A percentile compares a stretch with the other conserved stretches of the same genome.
Conservation (phyloP, 2,329 filamentous ascomycete species). For the Coniochaeta ligniaria region DNA sequence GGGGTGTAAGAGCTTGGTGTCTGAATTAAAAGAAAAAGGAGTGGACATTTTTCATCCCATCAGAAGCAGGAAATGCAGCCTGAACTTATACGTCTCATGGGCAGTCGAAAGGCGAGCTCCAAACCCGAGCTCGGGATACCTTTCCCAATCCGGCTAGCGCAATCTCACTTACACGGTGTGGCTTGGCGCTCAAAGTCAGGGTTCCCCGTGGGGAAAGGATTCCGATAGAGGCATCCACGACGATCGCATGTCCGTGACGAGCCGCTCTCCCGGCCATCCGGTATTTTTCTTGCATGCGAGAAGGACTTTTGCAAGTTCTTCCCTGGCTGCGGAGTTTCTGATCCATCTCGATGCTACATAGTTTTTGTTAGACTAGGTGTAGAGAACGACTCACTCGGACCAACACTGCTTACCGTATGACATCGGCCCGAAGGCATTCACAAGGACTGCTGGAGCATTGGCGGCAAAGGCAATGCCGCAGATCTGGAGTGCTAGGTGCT, state of each 20-base stretch:
- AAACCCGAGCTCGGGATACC: constrained; percentile 24
- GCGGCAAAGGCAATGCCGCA: constrained; percentile 37
- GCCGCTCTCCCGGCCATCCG: constrained; percentile 30
- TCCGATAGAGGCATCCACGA: constrained; percentile 14
- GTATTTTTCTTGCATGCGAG: constrained; percentile 24
- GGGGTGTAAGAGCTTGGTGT: not conserved
- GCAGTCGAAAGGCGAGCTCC: not conserved
- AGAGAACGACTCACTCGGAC: too few species aligned
- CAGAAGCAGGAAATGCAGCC: not conserved
- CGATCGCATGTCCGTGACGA: constrained; percentile 21
- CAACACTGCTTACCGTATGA: constrained; percentile 35
- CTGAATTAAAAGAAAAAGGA: not conserved
- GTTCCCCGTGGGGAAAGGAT: not conserved
- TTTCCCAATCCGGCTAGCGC: constrained; percentile 2
- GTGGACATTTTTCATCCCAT: too few species aligned
- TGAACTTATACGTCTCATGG: not conserved
- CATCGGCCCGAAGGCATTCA: constrained; percentile 42
- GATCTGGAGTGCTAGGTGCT: constrained; percentile 26
- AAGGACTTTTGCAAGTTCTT: constrained; percentile 24
- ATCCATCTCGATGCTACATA: constrained; percentile 26
- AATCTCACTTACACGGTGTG: not conserved
- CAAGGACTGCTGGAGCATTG: constrained; percentile 31
- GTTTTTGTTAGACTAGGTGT: too few species aligned
- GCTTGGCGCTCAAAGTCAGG: not conserved
- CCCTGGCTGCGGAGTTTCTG: constrained; percentile 12